Conservation (phyloP, 768 basidiomycete species). For the Podaxis sp. region DNA sequence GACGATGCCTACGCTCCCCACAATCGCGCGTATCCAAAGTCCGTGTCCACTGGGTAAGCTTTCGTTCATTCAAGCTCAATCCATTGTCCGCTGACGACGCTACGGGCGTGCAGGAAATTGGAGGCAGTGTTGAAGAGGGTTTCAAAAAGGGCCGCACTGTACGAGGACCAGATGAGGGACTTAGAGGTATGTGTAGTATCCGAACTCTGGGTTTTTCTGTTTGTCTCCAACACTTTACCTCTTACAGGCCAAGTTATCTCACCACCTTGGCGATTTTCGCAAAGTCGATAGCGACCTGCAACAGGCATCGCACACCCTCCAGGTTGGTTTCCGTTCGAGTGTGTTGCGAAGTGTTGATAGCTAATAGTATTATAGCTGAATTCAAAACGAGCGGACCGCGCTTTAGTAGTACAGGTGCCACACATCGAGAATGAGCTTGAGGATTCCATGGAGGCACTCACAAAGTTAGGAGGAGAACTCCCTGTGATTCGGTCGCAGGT, state of each 20-base stretch:
- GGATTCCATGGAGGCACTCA: constrained; percentile 56
- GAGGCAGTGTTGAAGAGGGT: constrained; percentile 46
- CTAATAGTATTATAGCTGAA: constrained; percentile 45
- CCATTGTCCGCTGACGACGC: constrained; percentile 3
- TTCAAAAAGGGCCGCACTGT: constrained; percentile 46
- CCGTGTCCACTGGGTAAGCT: constrained; percentile 26
- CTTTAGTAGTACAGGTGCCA: constrained; percentile 59
- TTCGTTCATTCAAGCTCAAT: background rate
- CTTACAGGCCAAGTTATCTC: constrained; percentile 59
- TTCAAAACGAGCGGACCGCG: constrained; percentile 56
- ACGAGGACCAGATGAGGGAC: constrained; percentile 60
- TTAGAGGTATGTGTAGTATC: constrained; percentile 44
- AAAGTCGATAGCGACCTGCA: constrained; percentile 70
- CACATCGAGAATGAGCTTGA: constrained; percentile 61
- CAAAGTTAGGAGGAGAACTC: constrained; percentile 55
- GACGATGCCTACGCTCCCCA: constrained; percentile 1
- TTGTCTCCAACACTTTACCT: constrained; percentile 7
- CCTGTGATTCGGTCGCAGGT: constrained; percentile 66
- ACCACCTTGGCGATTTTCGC: constrained; percentile 72
- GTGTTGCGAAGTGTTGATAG: background rate
- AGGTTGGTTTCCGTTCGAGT: constrained; percentile 37
- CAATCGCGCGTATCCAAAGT: constrained; percentile 9
- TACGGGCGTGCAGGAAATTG: constrained; percentile 36
- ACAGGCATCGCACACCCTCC: constrained; percentile 60
- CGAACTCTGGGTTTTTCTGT: background rate